Evolutionary conservation across 2,329 filamentous ascomycete genomes (phyloP).

Genomic region (Pyrenophora tritici-repentis): DNA sequence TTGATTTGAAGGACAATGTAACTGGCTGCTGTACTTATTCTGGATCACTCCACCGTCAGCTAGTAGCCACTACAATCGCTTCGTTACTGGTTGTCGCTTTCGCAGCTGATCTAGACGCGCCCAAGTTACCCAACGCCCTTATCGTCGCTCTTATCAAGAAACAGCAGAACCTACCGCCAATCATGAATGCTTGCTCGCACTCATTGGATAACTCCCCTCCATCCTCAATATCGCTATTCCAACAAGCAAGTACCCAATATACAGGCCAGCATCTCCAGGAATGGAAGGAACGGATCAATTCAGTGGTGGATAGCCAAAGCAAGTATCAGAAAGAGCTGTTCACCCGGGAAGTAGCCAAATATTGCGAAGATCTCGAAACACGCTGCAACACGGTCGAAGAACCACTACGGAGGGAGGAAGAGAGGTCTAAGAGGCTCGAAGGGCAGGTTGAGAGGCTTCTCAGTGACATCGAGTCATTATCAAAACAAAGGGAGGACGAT

Average conservation of each 20-base stretch:
- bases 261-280: slow-evolving; percentile 45
- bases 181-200: slow-evolving; percentile 26
- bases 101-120: slow-evolving; percentile 19
- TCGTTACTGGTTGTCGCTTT: slow-evolving; percentile 37
- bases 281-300: slow-evolving; percentile 56
- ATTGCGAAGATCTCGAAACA: slow-evolving; percentile 61
- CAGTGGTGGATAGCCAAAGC: slow-evolving; percentile 48
- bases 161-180: slow-evolving; percentile 28
- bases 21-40: slow-evolving; percentile 22
- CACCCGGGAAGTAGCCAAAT: slow-evolving; percentile 55
- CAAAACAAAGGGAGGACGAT: slow-evolving; percentile 30
- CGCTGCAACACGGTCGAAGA: slow-evolving; percentile 61
- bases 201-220: neutral
- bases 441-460: slow-evolving; percentile 39
- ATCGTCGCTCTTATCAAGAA: slow-evolving; percentile 33
- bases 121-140: slow-evolving; percentile 22
- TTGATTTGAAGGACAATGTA: neutral
- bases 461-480: slow-evolving; percentile 44
- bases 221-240: slow-evolving; percentile 38
- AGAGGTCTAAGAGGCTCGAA: slow-evolving; percentile 42
- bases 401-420: slow-evolving; percentile 56
- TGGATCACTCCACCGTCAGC: slow-evolving; percentile 15
- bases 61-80: slow-evolving; percentile 32
- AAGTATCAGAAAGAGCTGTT: slow-evolving; percentile 54
- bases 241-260: slow-evolving; percentile 48